Evolutionary conservation across 768 basidiomycete genomes (phyloP), one percentile per base, ranked within the genome.

Genomic region (Cystofilobasidium ferigula): DNA sequence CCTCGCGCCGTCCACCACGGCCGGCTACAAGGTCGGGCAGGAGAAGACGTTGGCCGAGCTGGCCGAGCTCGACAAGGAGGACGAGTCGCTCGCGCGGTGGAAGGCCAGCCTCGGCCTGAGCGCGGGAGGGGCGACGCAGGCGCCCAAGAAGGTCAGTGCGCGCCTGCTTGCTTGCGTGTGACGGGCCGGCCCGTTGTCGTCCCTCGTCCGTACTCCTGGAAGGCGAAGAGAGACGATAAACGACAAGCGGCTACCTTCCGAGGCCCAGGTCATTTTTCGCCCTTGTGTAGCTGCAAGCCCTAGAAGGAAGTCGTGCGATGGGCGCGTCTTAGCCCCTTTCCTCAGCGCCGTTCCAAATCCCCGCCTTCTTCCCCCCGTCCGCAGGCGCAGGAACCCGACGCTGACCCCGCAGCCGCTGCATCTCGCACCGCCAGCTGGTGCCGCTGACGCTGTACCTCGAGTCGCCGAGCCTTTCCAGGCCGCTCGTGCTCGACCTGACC

Each of bases 11-110:
- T 71, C 75, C 32, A 62, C 71, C 65, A 77, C 76, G n/a, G 72
- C 74, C 61, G 75, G 75, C 38, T 77, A 76, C 75, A 76, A 75
- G 71, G 72, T 74, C 57, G 75, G 72, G 2, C 70, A 74, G 67
- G 69, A 70, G 61, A 74, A 88, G 79, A 80, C 81, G 53, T 78
- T 86, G 16, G 89, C 88, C 30, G 89, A 93, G 75, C 88, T 89
- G 53, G 86, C 88, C 30, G 78, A 26, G 58, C 60, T 71, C 28
- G 38, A 57, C 61, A 28, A 30, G 12, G 62, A 87, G 69, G 93
- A 97, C 75, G 93, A 95, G 77, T 90, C 88, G 75, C 82, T 98
- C 72, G 85, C 86, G 36, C 85, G 90, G 69, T 98, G 94, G 94
- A 98, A 98, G 76, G 89, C 89, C 43, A 90, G 86, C 61, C 81